phyloP scores from a whole-genome alignment of 306 rosid species.

The Erythrophleum fordii region DNA sequence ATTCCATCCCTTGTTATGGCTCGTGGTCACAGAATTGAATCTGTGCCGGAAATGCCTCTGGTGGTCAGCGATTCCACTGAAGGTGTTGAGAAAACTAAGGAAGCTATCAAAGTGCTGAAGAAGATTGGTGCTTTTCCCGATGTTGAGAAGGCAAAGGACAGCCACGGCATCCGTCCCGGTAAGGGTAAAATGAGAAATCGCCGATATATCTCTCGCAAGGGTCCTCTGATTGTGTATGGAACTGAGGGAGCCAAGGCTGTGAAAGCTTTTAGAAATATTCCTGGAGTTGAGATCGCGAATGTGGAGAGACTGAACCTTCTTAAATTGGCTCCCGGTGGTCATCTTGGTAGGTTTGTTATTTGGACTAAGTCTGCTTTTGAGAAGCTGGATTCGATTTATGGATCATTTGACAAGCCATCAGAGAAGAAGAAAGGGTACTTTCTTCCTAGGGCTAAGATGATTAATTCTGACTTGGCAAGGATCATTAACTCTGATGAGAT shows the following conservation, averaged over 20 bases:
- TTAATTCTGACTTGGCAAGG: constrained; percentile 71
- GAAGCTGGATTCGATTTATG: constrained; percentile 84
- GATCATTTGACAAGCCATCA: constrained; percentile 71
- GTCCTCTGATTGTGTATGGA: constrained; percentile 78
- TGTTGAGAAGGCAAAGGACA: constrained; percentile 77
- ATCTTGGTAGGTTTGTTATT: constrained; percentile 78
- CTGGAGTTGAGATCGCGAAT: constrained; percentile 73
- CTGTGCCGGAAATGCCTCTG: constrained; percentile 75
- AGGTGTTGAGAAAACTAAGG: constrained; percentile 75
- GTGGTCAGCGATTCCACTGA: constrained; percentile 77
- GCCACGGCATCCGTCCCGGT: constrained; percentile 74
- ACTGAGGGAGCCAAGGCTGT: constrained; percentile 83
- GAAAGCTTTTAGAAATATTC: constrained; percentile 78
- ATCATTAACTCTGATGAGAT: constrained; percentile 92
- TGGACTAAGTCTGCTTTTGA: constrained; percentile 94
- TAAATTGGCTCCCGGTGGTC: constrained; percentile 90
- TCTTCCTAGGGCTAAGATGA: constrained; percentile 81
- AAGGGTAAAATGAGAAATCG: constrained; percentile 90
- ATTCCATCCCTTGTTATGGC: constrained; percentile 74
- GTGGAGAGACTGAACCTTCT: constrained; percentile 78
- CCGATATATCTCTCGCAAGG: constrained; percentile 72
- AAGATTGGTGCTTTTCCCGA: constrained; percentile 75
- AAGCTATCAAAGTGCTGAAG: constrained; percentile 70
- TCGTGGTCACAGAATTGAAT: constrained; percentile 75
- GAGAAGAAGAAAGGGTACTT: constrained; percentile 78